Percentiles rank a stretch among this genome's conserved stretches.
phyloP scores from a whole-genome alignment of 169 alveolate genomes.

The Plasmodium malariae region DNA sequence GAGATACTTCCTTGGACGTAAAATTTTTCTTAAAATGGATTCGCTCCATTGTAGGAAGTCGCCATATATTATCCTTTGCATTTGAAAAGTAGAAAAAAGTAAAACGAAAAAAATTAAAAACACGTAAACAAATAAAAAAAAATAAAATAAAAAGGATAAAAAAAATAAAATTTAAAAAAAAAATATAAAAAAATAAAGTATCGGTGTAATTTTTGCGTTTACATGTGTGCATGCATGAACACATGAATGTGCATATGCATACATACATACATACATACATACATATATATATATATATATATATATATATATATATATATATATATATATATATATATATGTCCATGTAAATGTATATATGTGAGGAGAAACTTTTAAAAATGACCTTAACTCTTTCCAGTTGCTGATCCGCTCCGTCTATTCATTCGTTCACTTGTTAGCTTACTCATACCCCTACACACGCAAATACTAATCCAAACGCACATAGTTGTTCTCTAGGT shows the following conservation, averaged over 20 bases:
- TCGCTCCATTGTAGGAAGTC: conserved; percentile 2
- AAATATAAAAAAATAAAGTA: background rate
- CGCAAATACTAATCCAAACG: too few relatives aligned
- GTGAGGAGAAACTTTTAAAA: too few relatives aligned
- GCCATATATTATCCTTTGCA: conserved; percentile 6
- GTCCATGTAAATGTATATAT: background rate
- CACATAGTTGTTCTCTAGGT: too few relatives aligned
- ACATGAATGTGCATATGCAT: background rate
- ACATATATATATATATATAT: background rate
- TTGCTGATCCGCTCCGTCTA: too few relatives aligned
- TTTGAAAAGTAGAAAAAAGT: background rate
- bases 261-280: background rate
- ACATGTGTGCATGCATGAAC: background rate
- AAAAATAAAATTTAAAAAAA: too few relatives aligned
- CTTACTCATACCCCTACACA: too few relatives aligned
- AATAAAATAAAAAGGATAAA: too few relatives aligned
- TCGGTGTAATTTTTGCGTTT: too few relatives aligned
- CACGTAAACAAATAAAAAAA: background rate
- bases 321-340: background rate
- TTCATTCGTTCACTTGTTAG: too few relatives aligned
- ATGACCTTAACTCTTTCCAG: too few relatives aligned
- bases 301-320: conserved; percentile 8
- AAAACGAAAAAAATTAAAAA: background rate
- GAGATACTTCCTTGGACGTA: conserved; percentile 6
- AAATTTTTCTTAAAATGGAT: background rate